Conservation (phyloP, 768 basidiomycete genomes). For the Pleurotus sapidus region DNA sequence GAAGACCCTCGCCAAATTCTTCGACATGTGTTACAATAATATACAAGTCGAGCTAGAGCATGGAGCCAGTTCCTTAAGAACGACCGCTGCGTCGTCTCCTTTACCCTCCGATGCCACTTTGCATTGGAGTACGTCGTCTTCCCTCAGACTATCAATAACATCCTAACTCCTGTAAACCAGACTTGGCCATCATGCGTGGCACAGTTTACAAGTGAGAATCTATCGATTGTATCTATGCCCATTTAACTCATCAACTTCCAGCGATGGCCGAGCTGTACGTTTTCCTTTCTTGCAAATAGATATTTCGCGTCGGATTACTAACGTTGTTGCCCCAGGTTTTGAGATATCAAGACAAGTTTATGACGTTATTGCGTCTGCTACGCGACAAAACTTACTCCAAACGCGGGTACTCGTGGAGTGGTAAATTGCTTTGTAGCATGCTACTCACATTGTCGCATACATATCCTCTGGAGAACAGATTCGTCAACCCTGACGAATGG, state of each 20-base stretch:
- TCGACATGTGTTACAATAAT: slow-evolving; percentile 66
- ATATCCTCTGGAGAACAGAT: slow-evolving; percentile 78
- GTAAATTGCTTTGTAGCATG: slow-evolving; percentile 70
- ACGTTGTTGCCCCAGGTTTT: slow-evolving; percentile 45
- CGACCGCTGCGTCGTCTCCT: slow-evolving; percentile 66
- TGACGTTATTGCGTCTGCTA: slow-evolving; percentile 59
- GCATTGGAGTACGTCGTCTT: slow-evolving; percentile 65
- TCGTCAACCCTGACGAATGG: slow-evolving; percentile 79
- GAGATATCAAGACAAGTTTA: slow-evolving; percentile 57
- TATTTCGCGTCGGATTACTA: neutral
- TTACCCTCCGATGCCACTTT: slow-evolving; percentile 81
- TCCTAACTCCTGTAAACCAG: slow-evolving; percentile 29
- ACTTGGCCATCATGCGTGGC: slow-evolving; percentile 75
- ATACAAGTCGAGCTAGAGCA: slow-evolving; percentile 79
- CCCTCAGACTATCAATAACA: slow-evolving; percentile 4
- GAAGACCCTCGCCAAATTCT: slow-evolving; percentile 78
- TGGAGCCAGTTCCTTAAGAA: slow-evolving; percentile 74
- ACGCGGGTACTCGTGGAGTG: slow-evolving; percentile 79
- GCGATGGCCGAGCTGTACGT: slow-evolving; percentile 62
- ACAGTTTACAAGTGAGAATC: slow-evolving; percentile 70
- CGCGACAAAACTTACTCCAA: slow-evolving; percentile 75
- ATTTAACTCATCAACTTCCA: slow-evolving; percentile 13
- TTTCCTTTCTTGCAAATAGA: neutral
- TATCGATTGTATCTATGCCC: too few relatives aligned
- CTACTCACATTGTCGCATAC: slow-evolving; percentile 76